Conservation (phyloP, 2,329 filamentous ascomycete genomes). For the Chlorencoelia australis region DNA sequence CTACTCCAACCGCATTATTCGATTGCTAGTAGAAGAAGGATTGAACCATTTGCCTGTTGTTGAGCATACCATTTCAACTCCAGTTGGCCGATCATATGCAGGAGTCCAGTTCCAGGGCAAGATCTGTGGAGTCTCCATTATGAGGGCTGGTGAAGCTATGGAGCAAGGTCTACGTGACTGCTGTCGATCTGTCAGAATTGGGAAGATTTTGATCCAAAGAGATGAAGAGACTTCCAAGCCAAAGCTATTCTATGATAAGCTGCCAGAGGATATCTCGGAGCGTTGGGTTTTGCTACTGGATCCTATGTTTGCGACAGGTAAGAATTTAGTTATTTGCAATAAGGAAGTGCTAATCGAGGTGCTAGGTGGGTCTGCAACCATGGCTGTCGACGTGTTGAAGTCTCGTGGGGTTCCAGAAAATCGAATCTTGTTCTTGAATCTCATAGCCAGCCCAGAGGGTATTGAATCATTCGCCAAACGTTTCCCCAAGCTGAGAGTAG, state of each 20-base stretch:
- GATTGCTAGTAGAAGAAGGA: slow-evolving; percentile 90
- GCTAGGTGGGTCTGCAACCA: slow-evolving; percentile 82
- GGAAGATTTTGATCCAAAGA: slow-evolving; percentile 95
- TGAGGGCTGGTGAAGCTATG: slow-evolving; percentile 97
- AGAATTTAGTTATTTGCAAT: slow-evolving; percentile 18
- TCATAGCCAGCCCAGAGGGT: slow-evolving; percentile 94
- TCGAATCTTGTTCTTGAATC: slow-evolving; percentile 88
- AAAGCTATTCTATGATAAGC: slow-evolving; percentile 94
- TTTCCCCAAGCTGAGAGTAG: slow-evolving; percentile 81
- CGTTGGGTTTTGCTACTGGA: slow-evolving; percentile 91
- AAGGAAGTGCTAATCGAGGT: slow-evolving; percentile 1
- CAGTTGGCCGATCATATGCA: slow-evolving; percentile 77
- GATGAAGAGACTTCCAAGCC: slow-evolving; percentile 91
- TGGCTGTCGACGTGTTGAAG: slow-evolving; percentile 91
- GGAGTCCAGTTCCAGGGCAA: slow-evolving; percentile 95
- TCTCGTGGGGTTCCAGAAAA: slow-evolving; percentile 88
- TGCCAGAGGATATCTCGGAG: slow-evolving; percentile 84
- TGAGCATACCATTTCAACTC: slow-evolving; percentile 80
- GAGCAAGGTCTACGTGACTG: slow-evolving; percentile 94
- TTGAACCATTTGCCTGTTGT: slow-evolving; percentile 92
- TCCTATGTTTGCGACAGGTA: slow-evolving; percentile 98
- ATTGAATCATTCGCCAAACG: slow-evolving; percentile 80
- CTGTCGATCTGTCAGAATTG: slow-evolving; percentile 94
- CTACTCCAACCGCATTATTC: slow-evolving; percentile 97
- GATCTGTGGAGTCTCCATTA: slow-evolving; percentile 97